Percentiles rank a stretch among this genome's conserved stretches.
phyloP scores from a whole-genome alignment of 2,329 filamentous ascomycete genomes.

The Phyllosticta ampelicida region DNA sequence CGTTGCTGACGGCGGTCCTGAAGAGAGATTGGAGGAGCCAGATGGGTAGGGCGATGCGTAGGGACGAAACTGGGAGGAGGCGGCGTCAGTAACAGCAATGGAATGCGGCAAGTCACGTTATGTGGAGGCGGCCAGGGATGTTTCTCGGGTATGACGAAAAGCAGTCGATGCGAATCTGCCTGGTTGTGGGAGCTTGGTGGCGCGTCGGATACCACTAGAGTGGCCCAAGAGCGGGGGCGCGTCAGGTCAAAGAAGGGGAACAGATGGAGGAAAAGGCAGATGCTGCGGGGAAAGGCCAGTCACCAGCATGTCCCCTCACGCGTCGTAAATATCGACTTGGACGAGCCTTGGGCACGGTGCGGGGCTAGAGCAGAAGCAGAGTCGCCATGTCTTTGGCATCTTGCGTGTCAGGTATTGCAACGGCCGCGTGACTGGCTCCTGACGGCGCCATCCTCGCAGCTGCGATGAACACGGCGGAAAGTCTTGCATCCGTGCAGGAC shows the following conservation, averaged over 20 bases:
- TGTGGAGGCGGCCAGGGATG: not conserved
- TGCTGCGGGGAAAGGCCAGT: not conserved
- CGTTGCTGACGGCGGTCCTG: not conserved
- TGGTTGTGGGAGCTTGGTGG: not conserved
- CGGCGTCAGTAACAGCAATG: not conserved
- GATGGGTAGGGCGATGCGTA: not conserved
- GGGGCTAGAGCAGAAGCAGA: conserved; percentile 8
- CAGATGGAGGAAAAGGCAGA: not conserved
- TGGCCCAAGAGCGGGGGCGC: not conserved
- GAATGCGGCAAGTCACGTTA: not conserved
- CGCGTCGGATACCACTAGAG: not conserved
- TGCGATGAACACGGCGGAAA: not conserved
- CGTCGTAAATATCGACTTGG: not conserved
- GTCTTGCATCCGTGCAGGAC: not conserved
- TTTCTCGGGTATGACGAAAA: not conserved
- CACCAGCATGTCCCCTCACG: too few species aligned
- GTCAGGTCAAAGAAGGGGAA: not conserved
- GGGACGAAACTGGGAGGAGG: not conserved
- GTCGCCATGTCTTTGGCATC: not conserved
- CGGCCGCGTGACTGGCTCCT: conserved; percentile 6
- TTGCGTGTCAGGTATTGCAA: conserved; percentile 4
- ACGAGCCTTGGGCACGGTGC: not conserved
- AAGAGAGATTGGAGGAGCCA: not conserved
- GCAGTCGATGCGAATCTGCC: not conserved
- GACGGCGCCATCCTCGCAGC: conserved; percentile 9